Base-by-base conservation (phyloP, 108 stramenopile genomes). In the Pseudonitzschia delicatissima region DNA sequence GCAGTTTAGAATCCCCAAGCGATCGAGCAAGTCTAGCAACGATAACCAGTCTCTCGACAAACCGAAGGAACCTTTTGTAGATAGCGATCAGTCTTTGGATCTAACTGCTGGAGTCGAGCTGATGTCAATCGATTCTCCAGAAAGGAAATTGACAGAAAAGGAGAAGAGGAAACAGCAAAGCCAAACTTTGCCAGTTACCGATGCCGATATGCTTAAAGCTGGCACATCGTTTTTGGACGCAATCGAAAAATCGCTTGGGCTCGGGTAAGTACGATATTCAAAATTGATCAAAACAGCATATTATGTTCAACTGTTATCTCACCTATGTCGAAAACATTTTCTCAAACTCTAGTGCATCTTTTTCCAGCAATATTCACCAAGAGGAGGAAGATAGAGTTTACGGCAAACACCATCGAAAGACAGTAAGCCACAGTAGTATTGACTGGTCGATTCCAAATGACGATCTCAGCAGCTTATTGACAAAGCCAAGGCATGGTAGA, bases 391-490 rank as follows among this genome's bases (percentile, higher is more conserved):
- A 47, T 27, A 72, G 82, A 36, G 89, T 87, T 20, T 89, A 86
- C 0, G 74, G 78, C 8, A 77, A 79, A 8, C 82, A 92, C 57
- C 93, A 94, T 70, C 85, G 90, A n/a, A 91, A 91, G 66, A 92
- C 86, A 11, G 72, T 76, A 18, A 92, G 90, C 57, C 70, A 76
- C 52, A 88, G 87, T 42, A 88, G 87, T 35, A 92, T 92, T 50
- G 93, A 94, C 49, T 94, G 93, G 93, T 73, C 90, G 17, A 65
- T 92, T 28, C 87, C 91, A 11, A 82, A 80, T n/a, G 72, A 76
- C 35, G 80, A 80, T 44, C 62, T 67, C 36, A 37, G 18, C 32
- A 17, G 13, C 53, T 65, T 59, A 58, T 27, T 58, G 28, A 39
- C 37, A 11, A 51, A 36, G 35, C 36, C 64, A 37, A 32, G n/a